Conservation (phyloP, 306 rosid species). For the Gillenia trifoliata region DNA sequence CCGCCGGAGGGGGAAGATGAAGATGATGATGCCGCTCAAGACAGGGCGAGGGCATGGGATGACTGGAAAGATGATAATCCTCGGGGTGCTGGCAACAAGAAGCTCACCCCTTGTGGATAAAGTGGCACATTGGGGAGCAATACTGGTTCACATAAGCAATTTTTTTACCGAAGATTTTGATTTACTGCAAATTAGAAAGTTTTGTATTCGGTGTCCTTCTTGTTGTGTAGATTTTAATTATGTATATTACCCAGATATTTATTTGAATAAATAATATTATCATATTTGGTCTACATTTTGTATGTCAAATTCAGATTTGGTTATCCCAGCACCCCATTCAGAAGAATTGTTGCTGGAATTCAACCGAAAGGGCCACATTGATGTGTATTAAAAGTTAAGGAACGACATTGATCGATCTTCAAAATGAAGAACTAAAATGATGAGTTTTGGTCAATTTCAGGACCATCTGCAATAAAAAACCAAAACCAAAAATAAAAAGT, state of each 20-base stretch:
- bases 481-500: too few species aligned
- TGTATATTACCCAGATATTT: neutral
- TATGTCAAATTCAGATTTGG: neutral
- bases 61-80: slow-evolving; percentile 99
- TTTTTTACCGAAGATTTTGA: neutral
- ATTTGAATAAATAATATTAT: neutral
- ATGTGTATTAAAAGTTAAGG: too few species aligned
- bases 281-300: too few species aligned
- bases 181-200: neutral
- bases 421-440: too few species aligned
- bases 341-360: too few species aligned
- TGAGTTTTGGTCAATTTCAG: too few species aligned
- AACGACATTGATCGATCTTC: too few species aligned
- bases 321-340: neutral
- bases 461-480: too few species aligned
- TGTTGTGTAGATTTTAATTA: neutral
- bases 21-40: slow-evolving; percentile 84
- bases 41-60: slow-evolving; percentile 87
- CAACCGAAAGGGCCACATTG: too few species aligned
- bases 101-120: slow-evolving; percentile 93
- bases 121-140: neutral
- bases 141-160: neutral
- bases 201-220: neutral
- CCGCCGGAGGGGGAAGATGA: slow-evolving; percentile 52
- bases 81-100: slow-evolving; percentile 87